These are phyloP conservation scores for Keithomyces neogunnii DNA, from an alignment of 2,329 filamentous ascomycete species.

Conservation along the genomic window DNA sequence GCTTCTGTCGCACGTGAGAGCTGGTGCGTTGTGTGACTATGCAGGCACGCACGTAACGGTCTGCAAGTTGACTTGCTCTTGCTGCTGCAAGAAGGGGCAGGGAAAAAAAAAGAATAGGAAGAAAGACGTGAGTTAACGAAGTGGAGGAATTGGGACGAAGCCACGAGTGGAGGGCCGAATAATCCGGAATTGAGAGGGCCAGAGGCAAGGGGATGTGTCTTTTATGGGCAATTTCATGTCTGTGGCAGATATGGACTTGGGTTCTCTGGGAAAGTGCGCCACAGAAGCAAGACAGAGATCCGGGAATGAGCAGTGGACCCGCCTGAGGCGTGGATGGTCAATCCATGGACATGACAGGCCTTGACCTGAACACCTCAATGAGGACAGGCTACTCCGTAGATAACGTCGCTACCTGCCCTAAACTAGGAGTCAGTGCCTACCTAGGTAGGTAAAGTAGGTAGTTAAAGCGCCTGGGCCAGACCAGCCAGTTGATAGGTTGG, in stretches of 20 bases:
- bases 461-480: not conserved
- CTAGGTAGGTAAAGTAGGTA: no score
- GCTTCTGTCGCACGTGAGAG: not conserved
- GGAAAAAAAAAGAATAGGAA: not conserved
- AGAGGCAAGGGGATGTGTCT: not conserved
- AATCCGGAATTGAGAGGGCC: not conserved
- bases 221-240: conserved; percentile 4
- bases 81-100: not conserved
- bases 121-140: not conserved
- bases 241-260: no score
- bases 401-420: no score
- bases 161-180: not conserved
- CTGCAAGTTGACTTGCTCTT: not conserved
- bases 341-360: no score
- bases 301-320: not conserved
- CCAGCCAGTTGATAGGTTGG: not conserved
- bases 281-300: not conserved
- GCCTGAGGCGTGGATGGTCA: no score
- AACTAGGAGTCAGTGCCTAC: no score
- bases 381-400: no score
- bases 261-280: not conserved
- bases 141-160: not conserved
- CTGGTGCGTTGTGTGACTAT: not conserved
- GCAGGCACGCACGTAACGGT: not conserved
- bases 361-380: no score